Evolutionary conservation across 2,329 filamentous ascomycete genomes (phyloP).

Genomic region (Colletotrichum euphorbiae): DNA sequence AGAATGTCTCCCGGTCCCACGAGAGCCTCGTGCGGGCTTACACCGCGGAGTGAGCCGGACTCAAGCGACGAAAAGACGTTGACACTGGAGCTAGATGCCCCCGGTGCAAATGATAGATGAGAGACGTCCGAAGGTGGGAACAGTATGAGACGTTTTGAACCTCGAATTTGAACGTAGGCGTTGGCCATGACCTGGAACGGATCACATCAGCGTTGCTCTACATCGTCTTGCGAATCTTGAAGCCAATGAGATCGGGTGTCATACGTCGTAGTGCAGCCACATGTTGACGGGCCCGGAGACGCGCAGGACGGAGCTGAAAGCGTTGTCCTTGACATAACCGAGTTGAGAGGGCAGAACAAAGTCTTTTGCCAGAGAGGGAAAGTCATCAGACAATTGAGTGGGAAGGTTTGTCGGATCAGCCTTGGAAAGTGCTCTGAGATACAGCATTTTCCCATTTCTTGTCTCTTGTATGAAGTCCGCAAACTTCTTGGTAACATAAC

Average conservation of each 20-base stretch:
- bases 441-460: slow-evolving; percentile 71
- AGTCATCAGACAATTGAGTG: slow-evolving; percentile 78
- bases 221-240: not conserved
- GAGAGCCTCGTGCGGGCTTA: slow-evolving; percentile 74
- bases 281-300: slow-evolving; percentile 85
- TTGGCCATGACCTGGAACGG: slow-evolving; percentile 81
- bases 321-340: slow-evolving; percentile 66
- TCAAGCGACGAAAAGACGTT: slow-evolving; percentile 72
- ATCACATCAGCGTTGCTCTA: not conserved
- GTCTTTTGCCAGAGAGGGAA: slow-evolving; percentile 74
- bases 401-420: slow-evolving; percentile 76
- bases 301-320: slow-evolving; percentile 82
- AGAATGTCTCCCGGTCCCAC: slow-evolving; percentile 80
- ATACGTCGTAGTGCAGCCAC: slow-evolving; percentile 90
- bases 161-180: slow-evolving; percentile 82
- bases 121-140: slow-evolving; percentile 83
- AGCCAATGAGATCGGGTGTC: not conserved
- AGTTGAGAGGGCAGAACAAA: slow-evolving; percentile 76
- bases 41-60: slow-evolving; percentile 54
- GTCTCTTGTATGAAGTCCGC: slow-evolving; percentile 73
- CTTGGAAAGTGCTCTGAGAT: slow-evolving; percentile 81
- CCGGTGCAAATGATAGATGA: slow-evolving; percentile 76
- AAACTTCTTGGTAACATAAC: slow-evolving; percentile 77
- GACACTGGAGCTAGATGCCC: slow-evolving; percentile 82
- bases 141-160: slow-evolving; percentile 78